Conservation (phyloP, 208 protist species). For the Acanthamoeba royreba region DNA sequence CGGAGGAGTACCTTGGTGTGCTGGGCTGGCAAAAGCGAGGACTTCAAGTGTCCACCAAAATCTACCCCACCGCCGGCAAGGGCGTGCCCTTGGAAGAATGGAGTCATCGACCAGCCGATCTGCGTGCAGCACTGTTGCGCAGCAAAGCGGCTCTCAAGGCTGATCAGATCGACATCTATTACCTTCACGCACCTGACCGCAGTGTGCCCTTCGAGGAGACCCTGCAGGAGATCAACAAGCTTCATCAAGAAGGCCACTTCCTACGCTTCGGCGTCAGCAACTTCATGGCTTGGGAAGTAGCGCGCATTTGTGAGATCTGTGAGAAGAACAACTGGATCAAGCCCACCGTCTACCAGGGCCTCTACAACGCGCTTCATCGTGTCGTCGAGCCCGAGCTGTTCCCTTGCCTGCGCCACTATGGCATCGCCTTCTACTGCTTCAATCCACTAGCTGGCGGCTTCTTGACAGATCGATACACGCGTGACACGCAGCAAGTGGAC, state of each 20-base stretch:
- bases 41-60: conserved; percentile 25
- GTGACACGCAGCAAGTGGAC: background rate
- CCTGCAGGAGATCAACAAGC: conserved; percentile 2
- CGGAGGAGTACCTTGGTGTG: conserved; percentile 19
- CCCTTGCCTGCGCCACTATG: background rate
- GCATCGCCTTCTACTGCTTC: conserved; percentile 13
- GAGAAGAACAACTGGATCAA: conserved; percentile 22
- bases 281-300: conserved; percentile 51
- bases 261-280: conserved; percentile 49
- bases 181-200: conserved; percentile 51
- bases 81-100: background rate
- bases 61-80: background rate
- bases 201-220: conserved; percentile 40
- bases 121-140: background rate
- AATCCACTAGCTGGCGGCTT: conserved; percentile 32
- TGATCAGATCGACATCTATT: conserved; percentile 17
- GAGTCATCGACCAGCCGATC: background rate
- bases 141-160: conserved; percentile 31
- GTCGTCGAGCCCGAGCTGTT: conserved; percentile 22
- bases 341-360: conserved; percentile 40
- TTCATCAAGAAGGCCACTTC: background rate
- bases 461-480: background rate
- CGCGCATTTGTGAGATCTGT: conserved; percentile 5
- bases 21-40: background rate
- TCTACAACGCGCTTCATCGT: conserved; percentile 43